Evolutionary conservation across 176 grass and related monocot genomes (phyloP).

Genomic region (Carex pumila): DNA sequence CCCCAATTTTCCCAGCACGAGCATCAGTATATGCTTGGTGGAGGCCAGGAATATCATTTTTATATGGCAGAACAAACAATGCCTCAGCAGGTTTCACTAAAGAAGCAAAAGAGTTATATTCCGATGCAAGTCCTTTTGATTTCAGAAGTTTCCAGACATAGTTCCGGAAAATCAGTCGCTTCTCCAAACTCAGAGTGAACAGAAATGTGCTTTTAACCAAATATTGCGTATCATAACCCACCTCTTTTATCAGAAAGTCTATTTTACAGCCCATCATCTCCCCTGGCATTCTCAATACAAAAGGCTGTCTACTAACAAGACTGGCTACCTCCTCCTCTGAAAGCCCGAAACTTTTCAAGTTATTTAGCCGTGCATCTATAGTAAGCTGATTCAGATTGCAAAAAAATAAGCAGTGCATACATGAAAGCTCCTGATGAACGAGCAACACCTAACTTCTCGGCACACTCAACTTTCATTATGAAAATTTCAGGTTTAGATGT

Average conservation of each 20-base stretch:
- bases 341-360: too few relatives aligned
- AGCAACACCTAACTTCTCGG: not conserved
- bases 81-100: not conserved
- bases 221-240: not conserved
- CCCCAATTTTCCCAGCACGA: not conserved
- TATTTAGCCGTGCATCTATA: not conserved
- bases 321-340: too few relatives aligned
- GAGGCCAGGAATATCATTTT: not conserved
- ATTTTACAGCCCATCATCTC: too few relatives aligned
- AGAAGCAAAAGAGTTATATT: not conserved
- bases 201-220: conserved; percentile 19
- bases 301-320: too few relatives aligned
- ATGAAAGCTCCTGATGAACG: not conserved
- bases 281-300: too few relatives aligned
- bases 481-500: not conserved
- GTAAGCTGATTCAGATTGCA: too few relatives aligned
- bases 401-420: not conserved
- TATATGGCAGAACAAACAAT: not conserved
- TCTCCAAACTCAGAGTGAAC: conserved; percentile 32
- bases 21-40: not conserved
- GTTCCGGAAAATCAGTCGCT: conserved; percentile 36
- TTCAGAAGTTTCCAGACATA: conserved; percentile 17
- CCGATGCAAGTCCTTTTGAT: conserved; percentile 19
- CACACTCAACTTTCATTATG: not conserved
- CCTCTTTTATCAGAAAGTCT: too few relatives aligned